Base-by-base conservation (phyloP, 106 monocot species). In the Apostasia shenzhenica region DNA sequence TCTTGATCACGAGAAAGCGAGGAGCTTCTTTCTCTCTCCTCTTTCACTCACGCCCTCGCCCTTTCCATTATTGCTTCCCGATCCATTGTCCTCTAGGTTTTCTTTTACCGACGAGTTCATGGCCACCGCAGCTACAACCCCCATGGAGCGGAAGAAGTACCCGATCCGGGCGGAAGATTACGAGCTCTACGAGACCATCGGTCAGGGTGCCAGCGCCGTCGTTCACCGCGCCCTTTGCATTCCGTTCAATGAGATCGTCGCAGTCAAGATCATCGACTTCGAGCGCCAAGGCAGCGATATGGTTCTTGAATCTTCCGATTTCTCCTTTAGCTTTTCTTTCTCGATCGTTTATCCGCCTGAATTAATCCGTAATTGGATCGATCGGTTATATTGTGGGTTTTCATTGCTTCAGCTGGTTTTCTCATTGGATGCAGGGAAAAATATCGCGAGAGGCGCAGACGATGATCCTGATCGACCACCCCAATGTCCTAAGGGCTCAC, bases 391-490 rank as follows among this genome's bases (percentile, higher is more conserved):
- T 26, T 26, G 26, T 26, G 26, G 26, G 26, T 26, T 26, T 26
- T 26, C 26, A 26, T 26, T 26, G 26, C 26, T 26, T 26, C 26
- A 26, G 26, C 26, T 26, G 26, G 26, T 26, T 63, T 65, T 65
- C 26, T 48, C 48, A 26, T 65, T 65, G 62, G 71, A 12, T 55
- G 48, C 85, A 97, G 97, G 72, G 58, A 48, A 92, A 83, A 52
- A 85, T 97, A 80, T 83, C 86, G 7, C 75, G 83, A 6, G 99
- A 99, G 72, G 93, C 90, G 5, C 84, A 99, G 52, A 99, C 81
- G 5, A 90, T 99, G 93, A 76, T 79, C 48, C 72, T 99, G 74
- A 80, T 90, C 5, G 85, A 99, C 70, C 99, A 99, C 73, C 90
- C 89, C 39, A 93, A 99, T 77, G 76, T 99, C 55, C 74, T 99